phyloP scores from a whole-genome alignment of 805 yeast species.

The Yueomyces sp. region DNA sequence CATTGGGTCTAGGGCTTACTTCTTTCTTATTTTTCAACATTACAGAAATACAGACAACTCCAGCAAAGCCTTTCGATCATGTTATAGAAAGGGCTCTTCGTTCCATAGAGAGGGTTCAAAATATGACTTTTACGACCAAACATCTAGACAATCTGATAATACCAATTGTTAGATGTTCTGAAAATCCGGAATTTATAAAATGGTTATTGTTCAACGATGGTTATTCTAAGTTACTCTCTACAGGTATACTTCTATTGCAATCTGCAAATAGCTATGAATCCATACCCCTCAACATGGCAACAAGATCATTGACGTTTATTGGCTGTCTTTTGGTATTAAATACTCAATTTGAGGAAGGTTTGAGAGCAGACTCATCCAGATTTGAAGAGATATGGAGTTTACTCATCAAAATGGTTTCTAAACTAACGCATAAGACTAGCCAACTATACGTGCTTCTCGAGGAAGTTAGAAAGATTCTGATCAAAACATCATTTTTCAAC shows the following conservation, averaged over 20 bases:
- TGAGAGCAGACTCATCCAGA: not conserved
- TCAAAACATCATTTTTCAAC: slow-evolving; percentile 6
- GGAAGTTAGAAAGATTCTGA: slow-evolving; percentile 14
- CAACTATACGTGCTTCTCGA: slow-evolving; percentile 14
- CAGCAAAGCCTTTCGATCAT: not conserved
- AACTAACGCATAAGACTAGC: slow-evolving; percentile 11
- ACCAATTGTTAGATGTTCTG: slow-evolving; percentile 6
- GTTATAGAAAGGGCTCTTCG: no score
- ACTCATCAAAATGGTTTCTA: slow-evolving; percentile 7
- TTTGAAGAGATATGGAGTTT: slow-evolving; percentile 12
- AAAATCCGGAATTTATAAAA: slow-evolving; percentile 3
- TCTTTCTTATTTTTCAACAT: not conserved
- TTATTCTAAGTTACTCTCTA: slow-evolving; percentile 8
- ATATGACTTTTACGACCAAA: slow-evolving; percentile 16
- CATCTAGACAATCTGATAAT: slow-evolving; percentile 13
- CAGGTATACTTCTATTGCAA: slow-evolving; percentile 11
- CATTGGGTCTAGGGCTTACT: not conserved
- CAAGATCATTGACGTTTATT: slow-evolving; percentile 14
- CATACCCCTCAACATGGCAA: slow-evolving; percentile 16
- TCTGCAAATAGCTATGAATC: slow-evolving; percentile 14
- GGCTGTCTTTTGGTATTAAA: slow-evolving; percentile 9
- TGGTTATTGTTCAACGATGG: slow-evolving; percentile 17
- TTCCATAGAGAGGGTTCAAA: slow-evolving; percentile 8
- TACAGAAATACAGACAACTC: not conserved
- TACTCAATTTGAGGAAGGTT: not conserved